Base-by-base conservation (phyloP, 2,329 filamentous ascomycete species). In the Didymella keratinophila region DNA sequence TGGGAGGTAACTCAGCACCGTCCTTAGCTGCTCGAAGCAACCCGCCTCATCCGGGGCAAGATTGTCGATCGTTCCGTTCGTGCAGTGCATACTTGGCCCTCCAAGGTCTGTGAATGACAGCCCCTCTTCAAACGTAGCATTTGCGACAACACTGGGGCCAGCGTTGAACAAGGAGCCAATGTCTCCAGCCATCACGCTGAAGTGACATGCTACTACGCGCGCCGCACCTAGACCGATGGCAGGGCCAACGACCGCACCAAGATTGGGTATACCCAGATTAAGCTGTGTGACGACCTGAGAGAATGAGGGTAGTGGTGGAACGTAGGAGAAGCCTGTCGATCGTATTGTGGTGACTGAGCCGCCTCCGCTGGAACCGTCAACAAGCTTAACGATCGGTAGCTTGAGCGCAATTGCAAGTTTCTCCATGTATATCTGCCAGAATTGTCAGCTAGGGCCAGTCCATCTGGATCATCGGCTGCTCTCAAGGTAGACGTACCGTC, bases 51-150 rank as follows among this genome's bases (percentile, higher is more conserved):
- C 82, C 4, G 80, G 78, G 0, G 86, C 86, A 2, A 88, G 76
- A 52, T 89, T 89, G 60, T 89, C 87, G 47, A 89, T 87, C 0
- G 86, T 89, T 0, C 87, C 87, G 58, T 89, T 89, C 1, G 83
- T 84, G 64, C 85, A 87, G 67, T 89, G 86, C 71, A 89, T 82
- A 20, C 75, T 76, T 0, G 86, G 85, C 0, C 87, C 87, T 3
- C 87, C 86, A 0, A 89, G 77, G 61, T 88, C 85, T 12, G 80
- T 81, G 46, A 87, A 83, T 4, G 78, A 82, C 2, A 89, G 71
- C 0, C 82, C 86, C 75, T 89, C 87, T 68, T 89, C 86, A 62
- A 88, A 88, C 0, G 86, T 89, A 1, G 87, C 87, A 7, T 82
- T 77, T 47, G 84, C 83, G 18, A 89, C 87, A 0, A 89, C 86